Percentiles rank a stretch among this genome's conserved stretches.
Conservation (phyloP, 2,329 filamentous ascomycete genomes). For the Phoma sp. region DNA sequence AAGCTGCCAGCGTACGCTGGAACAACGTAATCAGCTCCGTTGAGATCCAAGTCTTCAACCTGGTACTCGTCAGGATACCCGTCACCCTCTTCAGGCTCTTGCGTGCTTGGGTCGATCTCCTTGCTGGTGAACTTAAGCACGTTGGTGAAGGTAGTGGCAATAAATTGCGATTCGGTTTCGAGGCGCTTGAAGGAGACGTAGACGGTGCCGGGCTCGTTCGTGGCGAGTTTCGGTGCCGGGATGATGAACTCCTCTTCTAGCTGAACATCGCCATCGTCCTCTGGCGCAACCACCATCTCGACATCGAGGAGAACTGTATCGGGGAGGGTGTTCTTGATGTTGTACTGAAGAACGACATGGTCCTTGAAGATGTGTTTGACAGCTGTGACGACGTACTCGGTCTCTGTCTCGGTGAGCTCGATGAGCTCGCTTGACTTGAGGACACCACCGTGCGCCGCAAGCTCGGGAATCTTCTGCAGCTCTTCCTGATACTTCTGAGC, state of each 20-base stretch:
- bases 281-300: slow-evolving; percentile 79
- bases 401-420: slow-evolving; percentile 95
- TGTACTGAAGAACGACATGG: slow-evolving; percentile 93
- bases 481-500: slow-evolving; percentile 91
- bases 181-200: slow-evolving; percentile 94
- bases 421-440: slow-evolving; percentile 89
- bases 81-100: slow-evolving; percentile 80
- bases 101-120: slow-evolving; percentile 94
- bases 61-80: slow-evolving; percentile 99
- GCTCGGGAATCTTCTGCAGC: slow-evolving; percentile 86
- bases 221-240: slow-evolving; percentile 79
- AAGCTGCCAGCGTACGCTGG: slow-evolving; percentile 95
- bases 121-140: slow-evolving; percentile 96
- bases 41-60: slow-evolving; percentile 89
- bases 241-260: slow-evolving; percentile 91
- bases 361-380: slow-evolving; percentile 99
- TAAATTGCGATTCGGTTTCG: slow-evolving; percentile 77
- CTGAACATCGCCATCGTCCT: slow-evolving; percentile 77
- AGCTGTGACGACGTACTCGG: slow-evolving; percentile 92
- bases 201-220: slow-evolving; percentile 88
- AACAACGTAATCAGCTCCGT: slow-evolving; percentile 91
- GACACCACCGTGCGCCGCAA: slow-evolving; percentile 86
- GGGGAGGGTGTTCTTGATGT: slow-evolving; percentile 95
- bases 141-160: slow-evolving; percentile 85
- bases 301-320: slow-evolving; percentile 65